These are phyloP conservation scores for Extremus antarcticus DNA, from an alignment of 495 filamentous ascomycete genomes.

Conservation along the genomic window DNA sequence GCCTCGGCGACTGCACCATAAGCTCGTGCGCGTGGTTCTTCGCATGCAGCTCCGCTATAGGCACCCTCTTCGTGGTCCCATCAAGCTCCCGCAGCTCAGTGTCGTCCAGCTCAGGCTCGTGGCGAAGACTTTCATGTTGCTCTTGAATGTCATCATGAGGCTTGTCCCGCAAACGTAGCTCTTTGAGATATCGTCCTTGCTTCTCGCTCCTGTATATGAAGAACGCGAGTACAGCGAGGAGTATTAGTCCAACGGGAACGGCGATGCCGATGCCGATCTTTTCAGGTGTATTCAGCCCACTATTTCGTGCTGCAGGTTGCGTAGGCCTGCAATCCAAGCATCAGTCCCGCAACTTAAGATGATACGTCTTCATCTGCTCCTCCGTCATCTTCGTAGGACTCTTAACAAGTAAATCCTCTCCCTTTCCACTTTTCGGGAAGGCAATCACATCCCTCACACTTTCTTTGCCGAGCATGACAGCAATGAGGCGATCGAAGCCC, in stretches of 20 bases:
- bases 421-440: slow-evolving; percentile 84
- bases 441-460: slow-evolving; percentile 86
- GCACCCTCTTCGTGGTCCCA: background rate
- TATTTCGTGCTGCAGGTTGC: background rate
- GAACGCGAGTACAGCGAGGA: background rate
- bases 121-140: background rate
- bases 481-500: slow-evolving; percentile 82
- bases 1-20: background rate
- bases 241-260: background rate
- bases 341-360: slow-evolving; percentile 35
- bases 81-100: background rate
- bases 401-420: slow-evolving; percentile 70
- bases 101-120: background rate
- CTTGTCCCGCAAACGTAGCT: background rate
- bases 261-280: background rate
- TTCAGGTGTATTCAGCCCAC: background rate
- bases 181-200: background rate
- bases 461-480: slow-evolving; percentile 63
- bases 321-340: no score
- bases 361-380: slow-evolving; percentile 60
- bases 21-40: background rate
- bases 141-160: background rate
- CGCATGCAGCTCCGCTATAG: background rate
- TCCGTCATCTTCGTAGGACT: slow-evolving; percentile 56
- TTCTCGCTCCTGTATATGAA: background rate